A percentile compares a stretch with the other conserved stretches of the same genome.
phyloP scores from a whole-genome alignment of 768 basidiomycete genomes.

The Leccinum barrowsii region DNA sequence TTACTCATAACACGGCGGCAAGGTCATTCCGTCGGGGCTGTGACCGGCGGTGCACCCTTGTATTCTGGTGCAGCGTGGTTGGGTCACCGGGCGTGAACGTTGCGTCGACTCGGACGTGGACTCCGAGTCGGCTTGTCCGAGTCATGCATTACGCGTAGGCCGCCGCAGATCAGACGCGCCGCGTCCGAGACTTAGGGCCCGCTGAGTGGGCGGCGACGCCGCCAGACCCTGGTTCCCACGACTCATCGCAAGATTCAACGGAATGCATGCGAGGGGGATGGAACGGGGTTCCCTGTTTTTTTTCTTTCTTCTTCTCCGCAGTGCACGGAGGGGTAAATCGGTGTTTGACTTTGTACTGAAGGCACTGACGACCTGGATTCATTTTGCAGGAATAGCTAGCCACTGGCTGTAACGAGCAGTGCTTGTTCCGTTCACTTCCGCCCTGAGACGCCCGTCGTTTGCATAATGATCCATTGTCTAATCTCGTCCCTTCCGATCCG shows the following conservation, averaged over 20 bases:
- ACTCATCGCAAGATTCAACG: not conserved
- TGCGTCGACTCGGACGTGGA: not conserved
- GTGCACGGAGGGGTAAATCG: constrained; percentile 16
- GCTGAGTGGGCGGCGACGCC: not conserved
- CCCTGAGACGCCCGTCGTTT: constrained; percentile 16
- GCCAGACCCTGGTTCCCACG: not conserved
- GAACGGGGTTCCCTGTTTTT: not conserved
- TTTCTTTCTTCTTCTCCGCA: constrained; percentile 14
- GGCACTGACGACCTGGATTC: constrained; percentile 23
- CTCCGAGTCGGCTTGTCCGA: not conserved
- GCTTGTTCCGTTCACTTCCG: constrained; percentile 17
- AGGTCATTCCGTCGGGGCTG: constrained; percentile 11
- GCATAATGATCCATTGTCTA: constrained; percentile 17
- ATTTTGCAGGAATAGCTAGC: constrained; percentile 24
- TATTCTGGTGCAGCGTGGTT: constrained; percentile 1
- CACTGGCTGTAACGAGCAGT: constrained; percentile 22
- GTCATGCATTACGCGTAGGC: not conserved
- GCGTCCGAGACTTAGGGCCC: too few relatives aligned
- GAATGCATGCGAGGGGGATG: not conserved
- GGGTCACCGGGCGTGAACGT: too few relatives aligned
- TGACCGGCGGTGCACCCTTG: constrained; percentile 13
- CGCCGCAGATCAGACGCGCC: not conserved
- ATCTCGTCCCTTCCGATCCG: constrained; percentile 21
- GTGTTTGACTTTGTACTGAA: constrained; percentile 12
- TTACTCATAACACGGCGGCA: not conserved